Conservation (phyloP, 805 yeast genomes). For the Metschnikowia santaceciliae region DNA sequence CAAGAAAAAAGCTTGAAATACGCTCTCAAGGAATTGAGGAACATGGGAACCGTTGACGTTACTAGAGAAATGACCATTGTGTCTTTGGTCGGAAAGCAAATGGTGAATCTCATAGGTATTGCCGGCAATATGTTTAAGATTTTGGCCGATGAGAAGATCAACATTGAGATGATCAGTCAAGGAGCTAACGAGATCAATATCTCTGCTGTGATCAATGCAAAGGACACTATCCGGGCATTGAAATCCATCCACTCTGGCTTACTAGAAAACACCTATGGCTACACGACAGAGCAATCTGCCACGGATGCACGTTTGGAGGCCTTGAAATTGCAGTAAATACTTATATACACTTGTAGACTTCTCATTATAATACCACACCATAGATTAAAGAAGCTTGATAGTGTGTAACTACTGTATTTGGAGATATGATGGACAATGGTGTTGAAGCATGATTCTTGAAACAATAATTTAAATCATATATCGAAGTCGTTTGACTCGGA, state of each 20-base stretch:
- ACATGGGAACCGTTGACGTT: constrained; percentile 85
- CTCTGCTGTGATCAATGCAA: constrained; percentile 86
- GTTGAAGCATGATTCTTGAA: background rate
- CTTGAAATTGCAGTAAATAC: constrained; percentile 10
- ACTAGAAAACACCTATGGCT: constrained; percentile 43
- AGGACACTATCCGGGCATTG: constrained; percentile 80
- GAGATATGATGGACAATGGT: too few relatives aligned
- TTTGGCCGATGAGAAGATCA: constrained; percentile 84
- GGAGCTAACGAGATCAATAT: constrained; percentile 98
- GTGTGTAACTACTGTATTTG: too few relatives aligned
- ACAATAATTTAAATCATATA: constrained; percentile 14
- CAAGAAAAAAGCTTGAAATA: constrained; percentile 60
- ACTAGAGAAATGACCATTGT: constrained; percentile 86
- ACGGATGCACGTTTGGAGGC: constrained; percentile 17
- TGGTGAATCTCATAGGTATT: constrained; percentile 94
- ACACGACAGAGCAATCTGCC: constrained; percentile 14
- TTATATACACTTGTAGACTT: background rate
- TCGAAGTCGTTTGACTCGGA: constrained; percentile 25
- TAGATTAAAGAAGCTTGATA: too few relatives aligned
- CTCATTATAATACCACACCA: background rate
- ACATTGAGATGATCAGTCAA: constrained; percentile 97
- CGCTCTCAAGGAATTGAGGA: constrained; percentile 74
- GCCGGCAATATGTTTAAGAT: constrained; percentile 97
- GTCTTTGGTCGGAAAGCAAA: constrained; percentile 92
- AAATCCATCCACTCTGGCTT: constrained; percentile 78